Percentiles rank a stretch among this genome's conserved stretches.
Evolutionary conservation across 169 alveolate species (phyloP).

Genomic region (Eimeria maxima): DNA sequence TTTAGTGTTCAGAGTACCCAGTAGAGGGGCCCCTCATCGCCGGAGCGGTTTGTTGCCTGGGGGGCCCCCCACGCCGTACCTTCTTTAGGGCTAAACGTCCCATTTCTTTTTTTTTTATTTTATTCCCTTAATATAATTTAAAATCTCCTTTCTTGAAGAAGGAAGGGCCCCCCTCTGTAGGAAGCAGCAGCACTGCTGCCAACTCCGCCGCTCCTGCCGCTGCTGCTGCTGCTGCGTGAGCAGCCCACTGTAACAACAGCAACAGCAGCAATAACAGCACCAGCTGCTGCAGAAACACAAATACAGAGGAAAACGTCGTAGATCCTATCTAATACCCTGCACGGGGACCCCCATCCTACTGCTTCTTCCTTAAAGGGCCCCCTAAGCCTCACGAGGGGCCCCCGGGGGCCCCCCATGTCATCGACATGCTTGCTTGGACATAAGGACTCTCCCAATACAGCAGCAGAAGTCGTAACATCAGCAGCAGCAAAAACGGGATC

Average conservation of each 20-base stretch:
- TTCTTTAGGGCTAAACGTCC: background rate
- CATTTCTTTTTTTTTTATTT: background rate
- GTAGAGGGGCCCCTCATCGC: background rate
- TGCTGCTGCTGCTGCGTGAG: constrained; percentile 11
- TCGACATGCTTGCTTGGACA: background rate
- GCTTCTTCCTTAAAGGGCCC: background rate
- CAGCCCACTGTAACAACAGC: background rate
- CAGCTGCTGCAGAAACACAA: background rate
- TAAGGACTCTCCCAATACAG: background rate
- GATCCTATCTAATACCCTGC: background rate
- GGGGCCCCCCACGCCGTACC: too few species aligned
- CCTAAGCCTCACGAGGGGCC: background rate
- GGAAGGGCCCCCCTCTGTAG: too few species aligned
- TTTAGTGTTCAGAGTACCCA: background rate
- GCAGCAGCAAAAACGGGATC: background rate
- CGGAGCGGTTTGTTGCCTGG: too few species aligned
- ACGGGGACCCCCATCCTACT: background rate
- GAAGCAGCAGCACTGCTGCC: background rate
- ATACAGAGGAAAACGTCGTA: too few species aligned
- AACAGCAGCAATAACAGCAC: background rate
- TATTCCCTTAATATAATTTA: background rate
- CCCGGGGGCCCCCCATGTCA: background rate
- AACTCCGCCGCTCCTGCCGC: background rate
- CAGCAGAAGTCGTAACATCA: background rate
- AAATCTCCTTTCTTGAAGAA: too few species aligned